Conservation (phyloP, 1,284 basidiomycete species). For the Cutaneotrichosporon sp. region DNA sequence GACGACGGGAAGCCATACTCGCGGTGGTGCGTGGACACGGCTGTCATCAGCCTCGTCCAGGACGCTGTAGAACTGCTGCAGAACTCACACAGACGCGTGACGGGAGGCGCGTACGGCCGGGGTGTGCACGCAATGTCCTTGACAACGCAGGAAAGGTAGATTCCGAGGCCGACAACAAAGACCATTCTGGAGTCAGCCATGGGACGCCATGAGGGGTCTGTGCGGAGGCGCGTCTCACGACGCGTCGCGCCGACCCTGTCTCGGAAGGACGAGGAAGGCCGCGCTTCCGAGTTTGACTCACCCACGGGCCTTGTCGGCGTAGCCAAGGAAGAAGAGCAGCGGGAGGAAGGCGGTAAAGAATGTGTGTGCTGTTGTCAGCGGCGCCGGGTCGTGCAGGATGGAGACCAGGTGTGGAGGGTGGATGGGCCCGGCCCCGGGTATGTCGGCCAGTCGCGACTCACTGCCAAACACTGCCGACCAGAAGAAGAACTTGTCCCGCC, state of each 20-base stretch:
- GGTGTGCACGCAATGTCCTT: slow-evolving; percentile 93
- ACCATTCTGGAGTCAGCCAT: slow-evolving; percentile 59
- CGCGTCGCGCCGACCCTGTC: neutral
- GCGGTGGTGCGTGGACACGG: slow-evolving; percentile 74
- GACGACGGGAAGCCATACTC: slow-evolving; percentile 84
- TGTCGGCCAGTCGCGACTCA: slow-evolving; percentile 37
- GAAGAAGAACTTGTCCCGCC: slow-evolving; percentile 84
- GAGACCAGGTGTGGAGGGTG: too few relatives aligned
- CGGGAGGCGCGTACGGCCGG: slow-evolving; percentile 85
- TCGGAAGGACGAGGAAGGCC: neutral
- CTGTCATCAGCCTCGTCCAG: too few relatives aligned
- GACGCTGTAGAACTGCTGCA: neutral
- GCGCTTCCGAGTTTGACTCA: neutral
- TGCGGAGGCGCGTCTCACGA: neutral
- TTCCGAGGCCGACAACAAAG: slow-evolving; percentile 74
- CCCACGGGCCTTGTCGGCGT: slow-evolving; percentile 61
- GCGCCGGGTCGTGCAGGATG: neutral
- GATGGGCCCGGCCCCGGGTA: too few relatives aligned
- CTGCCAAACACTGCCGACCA: slow-evolving; percentile 83
- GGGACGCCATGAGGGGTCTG: neutral
- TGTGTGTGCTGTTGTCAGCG: slow-evolving; percentile 64
- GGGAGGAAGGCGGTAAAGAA: slow-evolving; percentile 93
- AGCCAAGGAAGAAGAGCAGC: slow-evolving; percentile 83
- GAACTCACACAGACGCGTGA: slow-evolving; percentile 65
- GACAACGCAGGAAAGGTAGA: slow-evolving; percentile 77